Evolutionary conservation across 805 yeast species (phyloP).

Genomic region (Candida suzukii): DNA sequence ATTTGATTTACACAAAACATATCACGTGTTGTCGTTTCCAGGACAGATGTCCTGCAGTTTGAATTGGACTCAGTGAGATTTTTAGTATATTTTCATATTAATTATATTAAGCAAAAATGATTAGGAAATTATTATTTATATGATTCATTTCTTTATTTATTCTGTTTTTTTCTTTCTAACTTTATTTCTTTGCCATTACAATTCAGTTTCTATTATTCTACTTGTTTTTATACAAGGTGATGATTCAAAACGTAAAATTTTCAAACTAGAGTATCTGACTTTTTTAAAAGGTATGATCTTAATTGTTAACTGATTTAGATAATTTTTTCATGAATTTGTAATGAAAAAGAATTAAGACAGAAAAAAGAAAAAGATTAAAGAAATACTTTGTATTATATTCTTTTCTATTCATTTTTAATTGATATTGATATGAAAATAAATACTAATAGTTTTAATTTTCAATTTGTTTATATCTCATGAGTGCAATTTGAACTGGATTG

Average conservation of each 20-base stretch:
- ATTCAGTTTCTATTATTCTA: too few relatives aligned
- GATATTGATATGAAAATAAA: background rate
- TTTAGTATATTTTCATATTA: too few relatives aligned
- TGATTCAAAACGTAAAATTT: slow-evolving; percentile 37
- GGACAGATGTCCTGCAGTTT: background rate
- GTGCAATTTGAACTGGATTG: background rate
- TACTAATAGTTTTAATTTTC: background rate
- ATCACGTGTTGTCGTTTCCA: background rate
- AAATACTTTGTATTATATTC: background rate
- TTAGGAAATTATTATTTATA: background rate
- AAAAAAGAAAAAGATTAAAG: too few relatives aligned
- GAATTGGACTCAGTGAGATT: background rate
- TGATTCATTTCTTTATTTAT: too few relatives aligned
- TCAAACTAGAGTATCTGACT: slow-evolving; percentile 69
- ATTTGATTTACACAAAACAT: too few relatives aligned
- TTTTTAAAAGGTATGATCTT: slow-evolving; percentile 36
- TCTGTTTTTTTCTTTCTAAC: too few relatives aligned
- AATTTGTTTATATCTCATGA: background rate
- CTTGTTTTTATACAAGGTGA: slow-evolving; percentile 20
- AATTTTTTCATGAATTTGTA: background rate
- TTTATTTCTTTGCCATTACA: too few relatives aligned
- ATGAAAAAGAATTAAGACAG: too few relatives aligned
- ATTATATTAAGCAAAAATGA: too few relatives aligned
- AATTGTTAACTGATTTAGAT: slow-evolving; percentile 28
- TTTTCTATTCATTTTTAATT: background rate